These are phyloP conservation scores for Xylaria multiplex DNA, from an alignment of 2,329 filamentous ascomycete species.

Conservation along the genomic window DNA sequence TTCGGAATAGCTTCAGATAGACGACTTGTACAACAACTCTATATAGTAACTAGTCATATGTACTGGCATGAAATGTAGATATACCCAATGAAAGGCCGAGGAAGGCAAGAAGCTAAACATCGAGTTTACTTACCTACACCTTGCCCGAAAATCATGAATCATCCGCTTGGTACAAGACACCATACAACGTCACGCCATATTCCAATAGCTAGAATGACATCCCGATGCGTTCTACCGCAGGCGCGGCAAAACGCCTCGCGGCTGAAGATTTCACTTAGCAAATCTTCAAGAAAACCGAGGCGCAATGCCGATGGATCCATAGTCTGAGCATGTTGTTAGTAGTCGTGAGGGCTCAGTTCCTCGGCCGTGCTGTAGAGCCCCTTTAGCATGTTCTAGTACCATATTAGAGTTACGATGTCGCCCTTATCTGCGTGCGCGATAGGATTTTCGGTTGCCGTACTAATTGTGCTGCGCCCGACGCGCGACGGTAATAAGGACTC, in stretches of 20 bases:
- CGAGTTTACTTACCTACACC: constrained; percentile 1
- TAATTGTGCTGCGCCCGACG: constrained; percentile 14
- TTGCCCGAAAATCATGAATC: not conserved
- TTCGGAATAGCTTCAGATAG: constrained; percentile 17
- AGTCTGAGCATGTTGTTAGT: not conserved
- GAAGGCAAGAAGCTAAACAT: constrained; percentile 1
- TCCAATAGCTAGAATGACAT: not conserved
- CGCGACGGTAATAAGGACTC: constrained; percentile 12
- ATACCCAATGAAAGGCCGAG: constrained; percentile 18
- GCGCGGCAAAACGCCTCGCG: not conserved
- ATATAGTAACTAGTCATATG: not conserved
- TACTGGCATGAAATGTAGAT: constrained; percentile 16
- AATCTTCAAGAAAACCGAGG: constrained; percentile 4
- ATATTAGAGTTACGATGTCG: constrained; percentile 18
- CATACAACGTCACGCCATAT: not conserved
- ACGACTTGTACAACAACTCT: constrained; percentile 20
- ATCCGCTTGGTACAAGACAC: not conserved
- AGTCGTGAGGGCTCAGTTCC: not conserved
- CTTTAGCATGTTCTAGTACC: constrained; percentile 17
- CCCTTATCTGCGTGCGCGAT: constrained; percentile 18
- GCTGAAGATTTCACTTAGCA: not conserved
- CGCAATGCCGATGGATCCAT: constrained; percentile 1
- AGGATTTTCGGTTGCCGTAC: constrained; percentile 17
- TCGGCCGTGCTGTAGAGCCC: constrained; percentile 14
- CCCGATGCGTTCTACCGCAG: not conserved